Evolutionary conservation across 1,284 basidiomycete genomes (phyloP).

Genomic region (Vanrija sp.): DNA sequence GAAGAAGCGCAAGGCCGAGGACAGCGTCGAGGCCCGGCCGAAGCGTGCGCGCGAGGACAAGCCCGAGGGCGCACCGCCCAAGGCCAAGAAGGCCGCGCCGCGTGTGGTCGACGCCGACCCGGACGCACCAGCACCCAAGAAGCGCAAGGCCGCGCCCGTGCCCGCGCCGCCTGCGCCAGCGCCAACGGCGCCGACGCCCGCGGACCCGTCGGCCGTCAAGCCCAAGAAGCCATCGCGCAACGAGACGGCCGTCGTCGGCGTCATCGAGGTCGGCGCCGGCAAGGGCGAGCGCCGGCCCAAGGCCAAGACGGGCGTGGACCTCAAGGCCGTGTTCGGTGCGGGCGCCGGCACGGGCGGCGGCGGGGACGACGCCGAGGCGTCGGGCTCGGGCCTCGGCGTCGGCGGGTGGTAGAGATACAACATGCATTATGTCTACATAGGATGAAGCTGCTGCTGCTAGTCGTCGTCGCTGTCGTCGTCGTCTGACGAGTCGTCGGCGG

Average conservation of each 20-base stretch:
- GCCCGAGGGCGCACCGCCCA: neutral
- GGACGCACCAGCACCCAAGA: neutral
- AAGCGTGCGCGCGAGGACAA: neutral
- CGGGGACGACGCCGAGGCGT: neutral
- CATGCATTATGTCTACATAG: conserved; percentile 2
- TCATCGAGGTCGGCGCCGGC: conserved; percentile 20
- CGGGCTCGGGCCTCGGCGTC: neutral
- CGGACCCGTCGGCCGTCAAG: conserved; percentile 3
- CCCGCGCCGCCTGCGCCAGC: neutral
- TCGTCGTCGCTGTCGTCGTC: conserved; percentile 30
- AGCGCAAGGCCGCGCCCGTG: neutral
- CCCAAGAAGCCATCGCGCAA: conserved; percentile 8
- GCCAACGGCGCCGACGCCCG: conserved; percentile 2
- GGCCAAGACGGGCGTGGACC: conserved; percentile 17
- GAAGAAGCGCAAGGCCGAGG: conserved; percentile 1
- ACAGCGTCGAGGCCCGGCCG: neutral
- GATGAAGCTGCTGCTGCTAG: neutral
- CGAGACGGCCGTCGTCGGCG: conserved; percentile 28
- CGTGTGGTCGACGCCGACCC: neutral
- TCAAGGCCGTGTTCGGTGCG: conserved; percentile 16
- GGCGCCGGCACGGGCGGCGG: neutral
- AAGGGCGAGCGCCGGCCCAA: conserved; percentile 2
- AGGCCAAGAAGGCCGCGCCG: conserved; percentile 1
- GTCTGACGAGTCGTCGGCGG: conserved; percentile 24
- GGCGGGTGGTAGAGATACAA: conserved; percentile 10